Percentiles rank a stretch among this genome's conserved stretches.
phyloP scores from a whole-genome alignment of 768 basidiomycete genomes.

The Tulasnella sp. region DNA sequence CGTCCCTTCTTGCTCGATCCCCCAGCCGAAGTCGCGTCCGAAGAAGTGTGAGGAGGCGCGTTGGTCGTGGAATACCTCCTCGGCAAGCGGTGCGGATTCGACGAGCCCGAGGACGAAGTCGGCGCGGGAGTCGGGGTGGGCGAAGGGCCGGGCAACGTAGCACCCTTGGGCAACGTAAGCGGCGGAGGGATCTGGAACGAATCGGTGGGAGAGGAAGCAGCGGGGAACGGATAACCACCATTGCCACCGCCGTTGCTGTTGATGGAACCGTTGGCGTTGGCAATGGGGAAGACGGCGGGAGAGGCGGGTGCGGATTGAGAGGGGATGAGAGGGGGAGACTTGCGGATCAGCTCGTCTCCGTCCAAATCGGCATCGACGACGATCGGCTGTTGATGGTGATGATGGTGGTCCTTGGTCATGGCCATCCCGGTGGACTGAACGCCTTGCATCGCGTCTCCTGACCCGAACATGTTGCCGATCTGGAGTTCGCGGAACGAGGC shows the following conservation, averaged over 20 bases:
- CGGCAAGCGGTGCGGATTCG: neutral
- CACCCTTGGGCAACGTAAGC: slow-evolving; percentile 8
- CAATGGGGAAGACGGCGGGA: slow-evolving; percentile 2
- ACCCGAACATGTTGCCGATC: neutral
- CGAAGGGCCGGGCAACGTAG: slow-evolving; percentile 4
- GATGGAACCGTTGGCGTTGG: neutral
- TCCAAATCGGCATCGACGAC: slow-evolving; percentile 6
- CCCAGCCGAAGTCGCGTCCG: neutral
- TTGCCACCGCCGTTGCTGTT: neutral
- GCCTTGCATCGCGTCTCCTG: slow-evolving; percentile 7
- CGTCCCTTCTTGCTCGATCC: slow-evolving; percentile 10
- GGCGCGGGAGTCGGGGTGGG: slow-evolving; percentile 11
- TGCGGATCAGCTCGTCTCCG: neutral
- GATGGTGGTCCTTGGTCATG: neutral
- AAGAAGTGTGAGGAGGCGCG: slow-evolving; percentile 7
- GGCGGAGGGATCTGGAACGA: slow-evolving; percentile 6
- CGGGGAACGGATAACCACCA: neutral
- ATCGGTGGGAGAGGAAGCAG: neutral
- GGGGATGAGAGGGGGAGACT: slow-evolving; percentile 5
- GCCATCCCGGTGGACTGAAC: neutral
- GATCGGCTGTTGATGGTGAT: neutral
- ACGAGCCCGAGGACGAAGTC: neutral
- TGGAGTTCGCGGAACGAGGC: slow-evolving; percentile 6
- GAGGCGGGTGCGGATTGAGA: slow-evolving; percentile 10
- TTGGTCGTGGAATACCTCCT: slow-evolving; percentile 7